A percentile compares a stretch with the other conserved stretches of the same genome.
Evolutionary conservation across 441 rosid genomes (phyloP).

Genomic region (Corymbia citriodora): DNA sequence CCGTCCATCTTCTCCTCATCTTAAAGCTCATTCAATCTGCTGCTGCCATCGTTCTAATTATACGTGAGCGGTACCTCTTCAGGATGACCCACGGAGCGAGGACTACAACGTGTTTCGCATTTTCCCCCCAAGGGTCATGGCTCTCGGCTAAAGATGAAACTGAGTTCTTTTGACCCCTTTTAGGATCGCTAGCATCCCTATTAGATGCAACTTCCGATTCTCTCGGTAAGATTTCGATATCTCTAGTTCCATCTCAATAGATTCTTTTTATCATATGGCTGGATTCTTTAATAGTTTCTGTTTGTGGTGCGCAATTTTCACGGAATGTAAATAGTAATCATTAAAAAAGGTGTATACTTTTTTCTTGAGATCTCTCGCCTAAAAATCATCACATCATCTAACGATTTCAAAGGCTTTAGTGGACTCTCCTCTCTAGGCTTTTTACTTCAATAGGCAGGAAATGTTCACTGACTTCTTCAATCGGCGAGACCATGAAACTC

Average conservation of each 20-base stretch:
- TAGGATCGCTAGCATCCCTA: neutral
- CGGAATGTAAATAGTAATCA: neutral
- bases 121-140: neutral
- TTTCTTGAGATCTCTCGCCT: accelerated
- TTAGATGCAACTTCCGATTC: neutral
- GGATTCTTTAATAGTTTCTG: neutral
- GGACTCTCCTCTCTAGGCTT: neutral
- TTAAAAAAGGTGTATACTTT: accelerated
- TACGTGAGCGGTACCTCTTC: neutral
- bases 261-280: neutral
- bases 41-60: neutral
- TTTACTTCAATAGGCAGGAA: neutral
- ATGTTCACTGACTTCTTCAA: neutral
- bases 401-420: neutral
- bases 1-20: neutral
- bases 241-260: neutral
- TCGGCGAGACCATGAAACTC: neutral
- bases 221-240: neutral
- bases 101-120: neutral
- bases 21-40: neutral
- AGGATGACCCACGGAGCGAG: neutral
- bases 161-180: neutral
- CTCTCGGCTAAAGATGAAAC: neutral
- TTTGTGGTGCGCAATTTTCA: accelerated
- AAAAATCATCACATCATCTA: accelerated